A percentile compares a stretch with the other conserved stretches of the same genome.
These are phyloP conservation scores for Carex parvula DNA, from an alignment of 176 grass and related monocot species.

Conservation along the genomic window DNA sequence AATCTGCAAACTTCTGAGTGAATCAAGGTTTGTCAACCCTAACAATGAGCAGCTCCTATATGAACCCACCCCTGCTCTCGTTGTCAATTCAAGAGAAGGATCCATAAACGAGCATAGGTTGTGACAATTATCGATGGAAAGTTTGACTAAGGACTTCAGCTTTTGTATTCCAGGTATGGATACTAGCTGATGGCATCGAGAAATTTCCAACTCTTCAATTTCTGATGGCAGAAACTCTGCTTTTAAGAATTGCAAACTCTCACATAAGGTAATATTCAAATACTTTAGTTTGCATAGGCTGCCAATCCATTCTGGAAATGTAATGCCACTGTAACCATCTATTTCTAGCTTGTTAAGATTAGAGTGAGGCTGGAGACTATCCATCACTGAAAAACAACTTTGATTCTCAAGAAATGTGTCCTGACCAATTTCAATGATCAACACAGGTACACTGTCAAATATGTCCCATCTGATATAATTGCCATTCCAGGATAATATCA, in stretches of 20 bases:
- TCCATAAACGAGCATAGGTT: no score
- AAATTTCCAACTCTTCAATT: not conserved
- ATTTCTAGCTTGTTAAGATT: not conserved
- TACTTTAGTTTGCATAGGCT: not conserved
- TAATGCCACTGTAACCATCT: not conserved
- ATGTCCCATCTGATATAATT: no score
- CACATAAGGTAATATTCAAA: rapidly evolving
- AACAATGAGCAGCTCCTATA: no score
- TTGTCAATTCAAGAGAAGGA: no score
- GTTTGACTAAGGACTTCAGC: not conserved
- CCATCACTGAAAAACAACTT: not conserved
- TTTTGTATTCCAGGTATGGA: not conserved
- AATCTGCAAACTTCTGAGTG: no score
- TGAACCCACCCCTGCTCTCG: no score
- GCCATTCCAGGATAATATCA: not conserved
- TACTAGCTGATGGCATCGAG: not conserved
- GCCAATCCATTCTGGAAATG: not conserved
- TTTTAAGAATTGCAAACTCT: not conserved
- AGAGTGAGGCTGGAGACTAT: not conserved
- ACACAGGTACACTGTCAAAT: no score
- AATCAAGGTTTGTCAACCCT: no score
- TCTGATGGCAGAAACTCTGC: not conserved
- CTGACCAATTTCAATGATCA: rapidly evolving
- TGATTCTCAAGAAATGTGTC: not conserved
- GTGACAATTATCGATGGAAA: not conserved